Base-by-base conservation (phyloP, 352 stramenopile genomes). In the Phytophthora sp. region DNA sequence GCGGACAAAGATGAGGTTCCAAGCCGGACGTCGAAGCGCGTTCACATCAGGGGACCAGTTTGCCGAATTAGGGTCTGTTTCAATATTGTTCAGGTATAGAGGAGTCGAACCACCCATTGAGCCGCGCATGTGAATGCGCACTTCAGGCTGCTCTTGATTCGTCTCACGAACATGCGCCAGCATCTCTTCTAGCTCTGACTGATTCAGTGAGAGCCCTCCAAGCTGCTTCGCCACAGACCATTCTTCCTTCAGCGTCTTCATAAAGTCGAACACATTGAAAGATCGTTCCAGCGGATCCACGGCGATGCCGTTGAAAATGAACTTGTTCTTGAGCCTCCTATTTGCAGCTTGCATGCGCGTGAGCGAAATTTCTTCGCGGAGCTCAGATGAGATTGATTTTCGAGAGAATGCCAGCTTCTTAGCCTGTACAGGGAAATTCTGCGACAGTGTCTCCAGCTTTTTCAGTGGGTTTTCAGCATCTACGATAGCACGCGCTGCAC, bases 211-310 rank as follows among this genome's bases (percentile, higher is more conserved):
- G 37, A 94, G 62, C 4, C 66, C 63, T 10, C 59, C 73, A 8
- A 94, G 68, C 57, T 91, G 76, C 59, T 91, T 90, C 15, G 84
- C 77, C 24, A 92, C 69, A 3, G 78, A 88, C 81, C 81, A 89
- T 50, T 96, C 89, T 10, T 79, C 73, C 49, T 91, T 89, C 15
- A 98, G 53, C 7, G 69, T 81, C 26, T 78, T 80, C 65, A 97
- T 78, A 17, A 98, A 91, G 53, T 97, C 79, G 43, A 97, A 98
- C 15, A 96, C 74, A 71, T 97, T 98, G 63, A 98, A 98, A 7
- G 88, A 95, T 2, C 76, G 74, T 45, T 90, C 79, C 49, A 75
- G 88, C 9, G 92, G 77, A 48, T 97, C 82, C 8, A 97, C 62
- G 9, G 70, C 58, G 42, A 94, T 91, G 17, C 91, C 93, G 50